Evolutionary conservation across 73 alveolate species (phyloP).

Genomic region (Durusdinium trenchii): DNA sequence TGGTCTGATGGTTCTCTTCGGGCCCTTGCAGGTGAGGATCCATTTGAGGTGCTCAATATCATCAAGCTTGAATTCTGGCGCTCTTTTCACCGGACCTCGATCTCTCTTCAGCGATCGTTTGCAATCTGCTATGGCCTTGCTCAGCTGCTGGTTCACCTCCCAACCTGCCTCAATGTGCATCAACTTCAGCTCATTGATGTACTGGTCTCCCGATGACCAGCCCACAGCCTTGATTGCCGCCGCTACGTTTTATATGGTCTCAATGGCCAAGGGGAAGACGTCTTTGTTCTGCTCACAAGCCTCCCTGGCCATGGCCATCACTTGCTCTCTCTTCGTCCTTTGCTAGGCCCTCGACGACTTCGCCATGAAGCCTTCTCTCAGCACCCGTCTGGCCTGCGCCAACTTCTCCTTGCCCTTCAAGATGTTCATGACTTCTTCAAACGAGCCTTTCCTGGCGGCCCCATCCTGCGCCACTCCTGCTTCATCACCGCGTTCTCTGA

Average conservation of each 20-base stretch:
- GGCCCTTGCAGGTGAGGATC: not conserved
- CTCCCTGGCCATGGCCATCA: not conserved
- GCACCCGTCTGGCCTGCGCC: not conserved
- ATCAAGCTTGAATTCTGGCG: not conserved
- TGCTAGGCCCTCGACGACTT: not conserved
- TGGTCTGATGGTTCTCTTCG: not conserved
- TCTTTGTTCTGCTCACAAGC: not conserved
- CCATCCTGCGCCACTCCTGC: too few relatives aligned
- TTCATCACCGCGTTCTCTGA: too few relatives aligned
- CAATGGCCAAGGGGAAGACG: not conserved
- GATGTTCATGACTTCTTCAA: not conserved
- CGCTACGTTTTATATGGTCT: not conserved
- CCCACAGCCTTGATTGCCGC: not conserved
- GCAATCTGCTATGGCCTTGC: not conserved
- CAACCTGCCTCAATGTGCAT: not conserved
- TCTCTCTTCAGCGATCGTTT: not conserved
- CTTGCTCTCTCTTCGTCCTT: constrained; percentile 16
- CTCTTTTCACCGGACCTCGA: not conserved
- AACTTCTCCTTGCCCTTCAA: not conserved
- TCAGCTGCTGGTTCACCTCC: not conserved
- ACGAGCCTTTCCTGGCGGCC: not conserved
- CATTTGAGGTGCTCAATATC: not conserved
- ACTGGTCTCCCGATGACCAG: not conserved
- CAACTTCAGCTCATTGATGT: not conserved
- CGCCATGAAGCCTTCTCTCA: not conserved